Conservation (phyloP, 148 eudicot genomes). For the Nyssa sinensis region DNA sequence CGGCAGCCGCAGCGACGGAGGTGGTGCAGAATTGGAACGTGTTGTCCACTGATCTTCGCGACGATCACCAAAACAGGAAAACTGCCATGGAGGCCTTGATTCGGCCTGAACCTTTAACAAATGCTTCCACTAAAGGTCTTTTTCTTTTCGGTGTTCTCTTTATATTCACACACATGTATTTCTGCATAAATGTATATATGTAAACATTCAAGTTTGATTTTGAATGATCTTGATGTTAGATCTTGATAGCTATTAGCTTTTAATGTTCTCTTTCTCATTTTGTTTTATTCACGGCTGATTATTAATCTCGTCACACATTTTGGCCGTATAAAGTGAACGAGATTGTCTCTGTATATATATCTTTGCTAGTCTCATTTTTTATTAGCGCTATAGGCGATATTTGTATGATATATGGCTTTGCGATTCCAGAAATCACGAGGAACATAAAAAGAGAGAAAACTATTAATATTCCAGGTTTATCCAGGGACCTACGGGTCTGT, state of each 20-base stretch:
- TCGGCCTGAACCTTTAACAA: slow-evolving; percentile 38
- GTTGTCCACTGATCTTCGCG: slow-evolving; percentile 4
- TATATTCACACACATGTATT: background rate
- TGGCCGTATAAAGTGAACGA: background rate
- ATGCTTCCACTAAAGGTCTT: slow-evolving; percentile 44
- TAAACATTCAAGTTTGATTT: background rate
- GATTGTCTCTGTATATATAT: background rate
- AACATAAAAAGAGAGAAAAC: background rate
- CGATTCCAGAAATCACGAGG: background rate
- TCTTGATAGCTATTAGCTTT: slow-evolving; percentile 2
- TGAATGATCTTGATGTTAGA: slow-evolving; percentile 15
- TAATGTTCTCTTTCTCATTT: background rate
- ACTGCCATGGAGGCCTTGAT: slow-evolving; percentile 32
- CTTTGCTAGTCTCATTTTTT: background rate
- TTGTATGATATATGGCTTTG: background rate
- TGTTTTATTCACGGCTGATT: background rate
- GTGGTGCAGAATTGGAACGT: slow-evolving; percentile 30
- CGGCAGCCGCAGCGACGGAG: slow-evolving; percentile 19
- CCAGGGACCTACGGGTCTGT: background rate
- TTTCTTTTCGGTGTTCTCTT: background rate
- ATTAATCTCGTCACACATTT: background rate
- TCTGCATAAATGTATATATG: background rate
- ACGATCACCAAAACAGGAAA: slow-evolving; percentile 24
- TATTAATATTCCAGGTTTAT: background rate
- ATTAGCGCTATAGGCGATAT: background rate